phyloP scores from a whole-genome alignment of 2,329 filamentous ascomycete genomes.

The Colletotrichum abscissum region DNA sequence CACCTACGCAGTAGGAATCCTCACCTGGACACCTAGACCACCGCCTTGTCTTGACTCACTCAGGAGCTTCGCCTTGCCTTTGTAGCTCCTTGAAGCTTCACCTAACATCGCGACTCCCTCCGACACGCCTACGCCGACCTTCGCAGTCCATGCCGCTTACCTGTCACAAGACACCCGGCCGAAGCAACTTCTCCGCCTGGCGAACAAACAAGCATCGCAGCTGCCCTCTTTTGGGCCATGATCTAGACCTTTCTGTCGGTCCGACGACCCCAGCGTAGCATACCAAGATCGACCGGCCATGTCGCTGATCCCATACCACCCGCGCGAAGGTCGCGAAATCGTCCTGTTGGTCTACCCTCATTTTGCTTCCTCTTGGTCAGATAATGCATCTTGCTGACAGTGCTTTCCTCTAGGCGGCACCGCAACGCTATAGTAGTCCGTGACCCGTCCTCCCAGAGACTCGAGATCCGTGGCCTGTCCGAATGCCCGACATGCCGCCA shows the following conservation, averaged over 20 bases:
- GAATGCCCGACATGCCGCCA: slow-evolving; percentile 95
- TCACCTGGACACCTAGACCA: not conserved
- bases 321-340: slow-evolving; percentile 79
- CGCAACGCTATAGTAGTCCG: slow-evolving; percentile 93
- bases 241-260: not conserved
- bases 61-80: not conserved
- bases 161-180: not conserved
- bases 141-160: not conserved
- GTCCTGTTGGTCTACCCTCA: slow-evolving; percentile 73
- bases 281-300: slow-evolving; percentile 43
- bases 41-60: not conserved
- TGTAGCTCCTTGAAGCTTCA: not conserved
- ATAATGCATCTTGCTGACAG: not conserved
- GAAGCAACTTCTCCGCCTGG: too few relatives aligned
- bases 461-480: slow-evolving; percentile 81
- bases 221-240: slow-evolving; percentile 4
- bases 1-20: too few relatives aligned
- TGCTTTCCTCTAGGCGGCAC: slow-evolving; percentile 74
- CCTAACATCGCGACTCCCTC: too few relatives aligned
- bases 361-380: not conserved
- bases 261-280: slow-evolving; percentile 17
- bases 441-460: slow-evolving; percentile 84
- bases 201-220: not conserved
- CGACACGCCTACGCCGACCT: too few relatives aligned
- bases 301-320: slow-evolving; percentile 82